Evolutionary conservation across 2,329 filamentous ascomycete genomes (phyloP), one percentile per base, ranked within the genome.

Genomic region (Alternaria metachromatica): DNA sequence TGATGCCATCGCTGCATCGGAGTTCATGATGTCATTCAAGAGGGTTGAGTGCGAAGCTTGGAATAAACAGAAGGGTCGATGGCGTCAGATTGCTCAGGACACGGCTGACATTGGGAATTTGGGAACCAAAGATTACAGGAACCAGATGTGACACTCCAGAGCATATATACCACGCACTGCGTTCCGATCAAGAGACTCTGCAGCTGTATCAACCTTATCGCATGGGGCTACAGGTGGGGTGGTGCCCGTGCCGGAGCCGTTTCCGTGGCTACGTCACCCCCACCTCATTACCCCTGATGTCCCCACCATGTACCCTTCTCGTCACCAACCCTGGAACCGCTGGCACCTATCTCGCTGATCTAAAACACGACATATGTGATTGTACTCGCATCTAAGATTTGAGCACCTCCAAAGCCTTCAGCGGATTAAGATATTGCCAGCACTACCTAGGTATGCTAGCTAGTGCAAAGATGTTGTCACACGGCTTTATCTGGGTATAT

Each of bases 401-500:
- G 15, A 3, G 9, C 37, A 41, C 3, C 37, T 41, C 15, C n/a
- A 6, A 18, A 18, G 37, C 37, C 1, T 41, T 18, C 9, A 41
- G n/a, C 37, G n/a, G 9, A 10, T 41, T n/a, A 18, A 18, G 0
- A 18, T 41, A 41, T 3, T 0, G 15, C 33, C 15, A 41, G 37
- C 37, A 18, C n/a, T 9, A 41, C 30, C 30, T 15, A 37, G 3
- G 28, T 4, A 33, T 37, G 15, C 33, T 9, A n/a, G 33, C 33
- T 9, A 37, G 33, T 37, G 33, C 33, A 10, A 37, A 37, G 30
- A 37, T 37, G 33, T 3, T 37, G 33, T n/a, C 37, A 41, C 37
- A 41, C n/a, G 3, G n/a, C 1, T 0, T n/a, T 41, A n/a, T 2
- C 15, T 1, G 3, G 33, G 15, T 37, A 37, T 5, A 9, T 37